These are phyloP conservation scores for Dipteronia dyeriana DNA, from an alignment of 345 rosid species.

Conservation along the genomic window DNA sequence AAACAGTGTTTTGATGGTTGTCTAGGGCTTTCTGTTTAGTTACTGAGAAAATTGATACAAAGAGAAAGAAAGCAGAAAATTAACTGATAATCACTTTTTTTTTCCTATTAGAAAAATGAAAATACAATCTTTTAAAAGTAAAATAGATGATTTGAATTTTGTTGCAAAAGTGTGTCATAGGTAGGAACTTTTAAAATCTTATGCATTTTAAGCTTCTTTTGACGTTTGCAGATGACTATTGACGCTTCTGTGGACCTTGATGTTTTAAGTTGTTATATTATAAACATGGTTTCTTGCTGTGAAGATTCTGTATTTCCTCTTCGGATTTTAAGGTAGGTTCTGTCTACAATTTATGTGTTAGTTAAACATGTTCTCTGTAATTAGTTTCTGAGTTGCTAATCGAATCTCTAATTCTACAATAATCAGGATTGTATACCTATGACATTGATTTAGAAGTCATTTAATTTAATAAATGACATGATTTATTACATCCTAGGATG, in stretches of 20 bases:
- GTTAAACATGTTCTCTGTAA: constrained; percentile 5
- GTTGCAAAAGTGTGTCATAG: not conserved
- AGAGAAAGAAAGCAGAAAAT: not conserved
- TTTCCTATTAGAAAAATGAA: not conserved
- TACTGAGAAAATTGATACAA: not conserved
- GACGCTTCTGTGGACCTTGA: constrained; percentile 69
- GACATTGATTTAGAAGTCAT: not conserved
- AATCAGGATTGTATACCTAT: not conserved
- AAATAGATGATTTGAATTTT: not conserved
- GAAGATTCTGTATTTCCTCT: constrained; percentile 39
- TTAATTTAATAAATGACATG: not conserved
- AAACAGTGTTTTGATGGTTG: not conserved
- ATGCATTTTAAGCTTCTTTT: constrained; percentile 2
- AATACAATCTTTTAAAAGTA: not conserved
- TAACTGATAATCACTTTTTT: not conserved
- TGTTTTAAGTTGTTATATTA: constrained; percentile 17
- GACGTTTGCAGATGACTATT: constrained; percentile 76
- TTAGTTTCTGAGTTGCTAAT: constrained; percentile 10
- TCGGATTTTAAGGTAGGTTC: constrained; percentile 63
- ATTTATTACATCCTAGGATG: not conserved
- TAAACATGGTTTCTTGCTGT: constrained; percentile 24
- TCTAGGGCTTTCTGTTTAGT: not conserved
- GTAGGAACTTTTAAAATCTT: not conserved
- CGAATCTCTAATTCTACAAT: not conserved
- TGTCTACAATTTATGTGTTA: constrained; percentile 19